Percentiles rank a stretch among this genome's conserved stretches.
phyloP scores from a whole-genome alignment of 371 early-diverging fungal genomes.

The Mucor racemosus region DNA sequence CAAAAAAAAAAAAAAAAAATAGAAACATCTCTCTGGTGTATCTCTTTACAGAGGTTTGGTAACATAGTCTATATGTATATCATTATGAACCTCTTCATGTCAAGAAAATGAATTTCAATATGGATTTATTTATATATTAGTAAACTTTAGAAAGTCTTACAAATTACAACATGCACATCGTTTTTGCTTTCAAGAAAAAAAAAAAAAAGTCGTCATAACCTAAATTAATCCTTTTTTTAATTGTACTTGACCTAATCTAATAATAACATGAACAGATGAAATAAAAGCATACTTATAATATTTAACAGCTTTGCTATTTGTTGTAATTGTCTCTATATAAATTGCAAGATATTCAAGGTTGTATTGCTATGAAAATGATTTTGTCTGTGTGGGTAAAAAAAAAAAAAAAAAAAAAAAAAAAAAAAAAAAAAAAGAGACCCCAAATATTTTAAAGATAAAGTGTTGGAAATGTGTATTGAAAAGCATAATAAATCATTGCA shows the following conservation, averaged over 20 bases:
- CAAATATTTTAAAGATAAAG: background rate
- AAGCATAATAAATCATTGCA: background rate
- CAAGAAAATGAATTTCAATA: background rate
- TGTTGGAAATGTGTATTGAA: background rate
- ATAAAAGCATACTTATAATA: too few relatives aligned
- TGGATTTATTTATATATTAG: background rate
- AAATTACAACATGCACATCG: background rate
- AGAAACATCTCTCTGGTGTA: background rate
- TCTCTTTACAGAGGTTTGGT: background rate
- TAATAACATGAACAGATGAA: background rate
- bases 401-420: background rate
- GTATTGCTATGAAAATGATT: too few relatives aligned
- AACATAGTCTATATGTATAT: background rate
- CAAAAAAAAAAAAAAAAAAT: background rate
- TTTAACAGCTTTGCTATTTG: background rate
- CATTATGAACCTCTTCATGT: background rate
- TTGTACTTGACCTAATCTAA: background rate
- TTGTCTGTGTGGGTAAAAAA: background rate
- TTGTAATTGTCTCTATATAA: background rate
- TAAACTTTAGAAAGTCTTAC: background rate
- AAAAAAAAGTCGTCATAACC: slow-evolving; percentile 6
- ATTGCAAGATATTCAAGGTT: background rate
- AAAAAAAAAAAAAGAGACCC: slow-evolving; percentile 2
- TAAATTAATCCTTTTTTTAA: background rate
- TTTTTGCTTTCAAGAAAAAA: background rate